Evolutionary conservation across 495 filamentous ascomycete species (phyloP).

Genomic region (Xylaria scruposa): DNA sequence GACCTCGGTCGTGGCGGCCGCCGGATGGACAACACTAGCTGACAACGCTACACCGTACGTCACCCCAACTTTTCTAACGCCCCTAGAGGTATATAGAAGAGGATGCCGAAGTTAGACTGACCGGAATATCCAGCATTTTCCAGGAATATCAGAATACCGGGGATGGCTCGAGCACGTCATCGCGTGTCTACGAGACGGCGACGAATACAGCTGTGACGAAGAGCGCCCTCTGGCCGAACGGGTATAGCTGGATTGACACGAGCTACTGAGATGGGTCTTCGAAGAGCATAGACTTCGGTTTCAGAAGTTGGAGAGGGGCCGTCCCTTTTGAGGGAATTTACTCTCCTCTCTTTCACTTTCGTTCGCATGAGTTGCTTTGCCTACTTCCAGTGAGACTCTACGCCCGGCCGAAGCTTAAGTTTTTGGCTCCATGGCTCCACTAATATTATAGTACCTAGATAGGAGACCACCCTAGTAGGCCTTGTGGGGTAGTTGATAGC

Average conservation of each 20-base stretch:
- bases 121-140: neutral
- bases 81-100: neutral
- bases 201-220: conserved; percentile 1
- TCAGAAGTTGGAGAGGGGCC: neutral
- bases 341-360: neutral
- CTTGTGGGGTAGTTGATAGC: too few species aligned
- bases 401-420: too few species aligned
- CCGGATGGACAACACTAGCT: neutral
- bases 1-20: neutral
- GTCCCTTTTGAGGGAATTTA: too few species aligned
- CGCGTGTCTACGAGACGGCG: neutral
- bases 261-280: neutral
- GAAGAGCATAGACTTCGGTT: neutral
- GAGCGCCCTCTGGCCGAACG: neutral
- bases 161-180: conserved; percentile 1
- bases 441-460: too few species aligned
- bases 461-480: too few species aligned
- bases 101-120: neutral
- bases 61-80: neutral
- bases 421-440: too few species aligned
- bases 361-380: neutral
- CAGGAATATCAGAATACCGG: neutral
- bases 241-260: neutral
- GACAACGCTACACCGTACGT: conserved; percentile 4
- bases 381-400: neutral